phyloP scores from a whole-genome alignment of 192 early-diverging fungal genomes.

The Entomortierella parvispora region DNA sequence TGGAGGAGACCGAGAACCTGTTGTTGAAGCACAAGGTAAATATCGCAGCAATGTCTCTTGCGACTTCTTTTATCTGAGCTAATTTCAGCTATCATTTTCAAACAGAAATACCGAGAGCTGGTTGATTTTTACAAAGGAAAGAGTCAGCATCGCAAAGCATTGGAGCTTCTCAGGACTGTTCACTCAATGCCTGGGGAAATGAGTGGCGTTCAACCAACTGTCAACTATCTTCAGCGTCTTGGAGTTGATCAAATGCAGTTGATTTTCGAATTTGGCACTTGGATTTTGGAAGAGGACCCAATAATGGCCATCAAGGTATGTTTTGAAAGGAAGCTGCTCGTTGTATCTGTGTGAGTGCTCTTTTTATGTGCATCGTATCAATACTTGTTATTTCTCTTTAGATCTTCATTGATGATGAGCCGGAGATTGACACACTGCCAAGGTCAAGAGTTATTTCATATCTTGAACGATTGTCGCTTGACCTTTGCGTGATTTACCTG shows the following conservation, averaged over 20 bases:
- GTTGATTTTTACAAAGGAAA: constrained; percentile 96
- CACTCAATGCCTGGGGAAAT: constrained; percentile 62
- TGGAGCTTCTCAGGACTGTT: constrained; percentile 79
- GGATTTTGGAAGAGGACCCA: constrained; percentile 77
- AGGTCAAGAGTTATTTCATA: constrained; percentile 70
- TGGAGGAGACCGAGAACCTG: constrained; percentile 83
- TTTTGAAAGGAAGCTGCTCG: too few species aligned
- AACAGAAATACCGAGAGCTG: constrained; percentile 84
- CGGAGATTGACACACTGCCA: constrained; percentile 70
- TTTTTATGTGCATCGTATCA: too few species aligned
- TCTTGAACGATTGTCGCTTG: constrained; percentile 72
- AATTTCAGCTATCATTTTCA: background rate
- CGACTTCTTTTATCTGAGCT: background rate
- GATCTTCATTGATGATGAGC: constrained; percentile 67
- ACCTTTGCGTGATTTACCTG: constrained; percentile 79
- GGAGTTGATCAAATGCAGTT: constrained; percentile 81
- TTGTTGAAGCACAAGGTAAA: constrained; percentile 77
- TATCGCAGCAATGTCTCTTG: background rate
- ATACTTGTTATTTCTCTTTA: too few species aligned
- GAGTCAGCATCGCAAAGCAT: constrained; percentile 87
- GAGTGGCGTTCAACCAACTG: constrained; percentile 70
- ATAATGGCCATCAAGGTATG: constrained; percentile 76
- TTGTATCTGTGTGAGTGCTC: too few species aligned
- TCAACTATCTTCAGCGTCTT: constrained; percentile 82
- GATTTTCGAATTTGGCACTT: constrained; percentile 84